A percentile compares a stretch with the other conserved stretches of the same genome.
These are phyloP conservation scores for Geotrichum fermentans DNA, from an alignment of 1,139 yeast genomes.

Conservation along the genomic window DNA sequence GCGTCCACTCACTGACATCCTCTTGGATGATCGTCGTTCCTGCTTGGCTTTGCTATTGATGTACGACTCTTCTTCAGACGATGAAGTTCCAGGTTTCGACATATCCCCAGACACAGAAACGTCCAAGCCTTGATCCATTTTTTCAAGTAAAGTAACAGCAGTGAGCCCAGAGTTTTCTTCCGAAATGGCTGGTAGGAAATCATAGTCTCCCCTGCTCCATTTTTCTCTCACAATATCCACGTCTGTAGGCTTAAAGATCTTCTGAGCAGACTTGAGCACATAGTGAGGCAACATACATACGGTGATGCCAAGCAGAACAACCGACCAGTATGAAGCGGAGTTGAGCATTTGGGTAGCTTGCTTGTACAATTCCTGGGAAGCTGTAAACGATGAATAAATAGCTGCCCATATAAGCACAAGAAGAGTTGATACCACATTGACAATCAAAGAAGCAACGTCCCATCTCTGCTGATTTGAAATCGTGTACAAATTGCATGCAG, in stretches of 20 bases:
- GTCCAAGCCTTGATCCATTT: constrained; percentile 10
- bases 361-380: constrained; percentile 68
- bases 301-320: constrained; percentile 63
- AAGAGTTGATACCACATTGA: constrained; percentile 61
- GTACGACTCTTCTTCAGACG: background rate
- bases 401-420: constrained; percentile 87
- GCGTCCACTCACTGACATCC: constrained; percentile 3
- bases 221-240: constrained; percentile 80
- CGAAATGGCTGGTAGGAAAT: constrained; percentile 18
- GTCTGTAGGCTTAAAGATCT: constrained; percentile 66
- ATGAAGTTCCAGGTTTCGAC: background rate
- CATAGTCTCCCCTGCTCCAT: constrained; percentile 26
- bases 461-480: constrained; percentile 81
- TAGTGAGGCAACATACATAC: constrained; percentile 76
- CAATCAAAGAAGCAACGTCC: constrained; percentile 82
- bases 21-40: background rate
- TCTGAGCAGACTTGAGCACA: constrained; percentile 56
- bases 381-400: constrained; percentile 64
- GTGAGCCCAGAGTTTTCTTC: constrained; percentile 21
- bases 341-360: constrained; percentile 75
- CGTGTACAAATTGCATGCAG: constrained; percentile 75
- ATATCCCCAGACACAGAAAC: constrained; percentile 4
- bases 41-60: background rate
- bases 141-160: constrained; percentile 17
- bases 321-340: constrained; percentile 73